Percentiles rank a stretch among this genome's conserved stretches.
phyloP scores from a whole-genome alignment of 306 rosid species.

The Rosa persica region DNA sequence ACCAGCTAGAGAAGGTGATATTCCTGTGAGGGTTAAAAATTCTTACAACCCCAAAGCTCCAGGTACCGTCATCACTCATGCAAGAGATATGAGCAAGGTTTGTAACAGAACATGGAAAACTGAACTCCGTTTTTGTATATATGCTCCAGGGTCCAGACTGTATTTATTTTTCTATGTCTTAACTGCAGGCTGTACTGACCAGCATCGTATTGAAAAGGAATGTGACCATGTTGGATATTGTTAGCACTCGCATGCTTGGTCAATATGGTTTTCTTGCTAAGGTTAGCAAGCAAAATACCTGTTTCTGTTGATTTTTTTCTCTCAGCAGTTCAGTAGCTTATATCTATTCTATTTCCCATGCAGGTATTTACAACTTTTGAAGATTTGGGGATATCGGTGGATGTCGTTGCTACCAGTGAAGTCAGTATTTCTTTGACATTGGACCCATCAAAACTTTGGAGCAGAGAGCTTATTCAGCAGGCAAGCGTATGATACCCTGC shows the following conservation, averaged over 20 bases:
- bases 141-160: slow-evolving; percentile 6
- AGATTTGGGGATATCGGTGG: slow-evolving; percentile 83
- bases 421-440: slow-evolving; percentile 83
- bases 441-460: slow-evolving; percentile 92
- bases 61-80: slow-evolving; percentile 82
- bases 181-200: slow-evolving; percentile 76
- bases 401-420: slow-evolving; percentile 86
- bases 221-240: slow-evolving; percentile 96
- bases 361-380: slow-evolving; percentile 88
- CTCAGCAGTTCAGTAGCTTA: slow-evolving; percentile 8
- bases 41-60: slow-evolving; percentile 96
- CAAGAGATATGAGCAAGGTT: slow-evolving; percentile 93
- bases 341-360: slow-evolving; percentile 24
- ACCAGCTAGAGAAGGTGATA: slow-evolving; percentile 95
- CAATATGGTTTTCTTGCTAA: slow-evolving; percentile 93
- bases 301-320: slow-evolving; percentile 3
- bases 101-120: slow-evolving; percentile 27
- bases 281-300: slow-evolving; percentile 48
- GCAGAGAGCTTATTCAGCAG: slow-evolving; percentile 88
- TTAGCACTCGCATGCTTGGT: slow-evolving; percentile 97
- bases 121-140: slow-evolving; percentile 18
- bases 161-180: slow-evolving; percentile 28
- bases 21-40: slow-evolving; percentile 96
- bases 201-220: slow-evolving; percentile 91
- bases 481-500: slow-evolving; percentile 47